Evolutionary conservation across 352 stramenopile species (phyloP), one percentile per base, ranked within the genome.

Genomic region (Globisporangium apiculatum): DNA sequence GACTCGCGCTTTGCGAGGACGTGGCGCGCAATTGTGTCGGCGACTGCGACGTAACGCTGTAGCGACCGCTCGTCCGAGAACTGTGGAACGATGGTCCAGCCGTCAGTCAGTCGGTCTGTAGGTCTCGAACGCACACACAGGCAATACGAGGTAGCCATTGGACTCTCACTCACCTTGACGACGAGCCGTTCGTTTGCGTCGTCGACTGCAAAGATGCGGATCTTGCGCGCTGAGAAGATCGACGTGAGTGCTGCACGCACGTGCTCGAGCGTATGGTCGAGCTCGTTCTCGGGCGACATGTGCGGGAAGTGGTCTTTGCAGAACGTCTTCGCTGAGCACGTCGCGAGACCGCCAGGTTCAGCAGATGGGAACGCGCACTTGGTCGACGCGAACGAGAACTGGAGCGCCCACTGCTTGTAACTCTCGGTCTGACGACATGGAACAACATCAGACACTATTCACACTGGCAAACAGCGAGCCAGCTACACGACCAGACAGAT

Each of bases 241-340:
- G 64, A 67, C 10, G 67, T 78, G 12, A 92, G 62, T 0, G 76
- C 69, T 14, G 66, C 75, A 62, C 87, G 79, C 57, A 87, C 57
- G 50, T 83, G 80, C 60, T 92, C 82, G 3, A 90, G 68, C 4
- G 80, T 88, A 51, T 90, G 79, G 57, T 92, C 79, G 0, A 90
- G 61, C 57, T 92, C 83, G 45, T 88, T 86, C 49, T 92, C 83
- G 0, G 83, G 83, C 12, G 76, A 81, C 31, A 92, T 84, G 47
- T 83, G 83, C 11, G 81, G 64, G n/a, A 90, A 76, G 43, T 85
- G 71, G 37, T 92, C 79, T 38, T 89, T 87, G 68, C 75, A 87
- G 57, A 88, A 92, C 2, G 77, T 67, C 64, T 87, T 89, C 5
- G 81, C 65, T 0, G 83, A 85, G 63, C 66, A 76, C 24, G 76